Percentiles rank a stretch among this genome's conserved stretches.
phyloP scores from a whole-genome alignment of 306 rosid genomes.

The Quercus berberidifolia region DNA sequence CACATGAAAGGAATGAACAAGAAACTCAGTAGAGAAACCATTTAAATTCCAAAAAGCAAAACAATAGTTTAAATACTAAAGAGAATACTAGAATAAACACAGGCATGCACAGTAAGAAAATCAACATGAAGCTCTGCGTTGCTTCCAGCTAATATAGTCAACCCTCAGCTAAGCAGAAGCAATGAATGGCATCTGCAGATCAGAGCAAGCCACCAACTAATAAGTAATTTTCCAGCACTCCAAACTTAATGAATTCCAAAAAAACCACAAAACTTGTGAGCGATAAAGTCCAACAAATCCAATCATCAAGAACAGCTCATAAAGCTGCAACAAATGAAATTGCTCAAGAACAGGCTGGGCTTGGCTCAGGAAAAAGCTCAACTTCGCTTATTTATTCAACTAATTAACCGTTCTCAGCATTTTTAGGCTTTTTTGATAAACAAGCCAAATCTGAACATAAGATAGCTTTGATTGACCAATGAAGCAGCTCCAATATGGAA shows the following conservation, averaged over 20 bases:
- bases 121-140: neutral
- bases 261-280: neutral
- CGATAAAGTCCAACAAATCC: neutral
- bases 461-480: neutral
- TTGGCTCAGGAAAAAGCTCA: neutral
- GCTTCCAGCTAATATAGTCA: neutral
- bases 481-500: too few species aligned
- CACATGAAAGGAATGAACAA: conserved; percentile 9
- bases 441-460: neutral
- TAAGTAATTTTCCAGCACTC: neutral
- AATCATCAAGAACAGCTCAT: neutral
- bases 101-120: neutral
- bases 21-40: conserved; percentile 5
- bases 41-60: neutral
- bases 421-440: neutral
- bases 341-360: neutral
- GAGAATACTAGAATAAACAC: neutral
- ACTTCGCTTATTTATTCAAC: neutral
- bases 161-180: neutral
- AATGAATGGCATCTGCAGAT: neutral
- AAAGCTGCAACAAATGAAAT: neutral
- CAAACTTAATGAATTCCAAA: neutral
- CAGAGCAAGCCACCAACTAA: neutral
- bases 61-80: neutral
- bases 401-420: neutral